phyloP scores from a whole-genome alignment of 2,329 filamentous ascomycete species.

The Graphiopsis chlorocephala region DNA sequence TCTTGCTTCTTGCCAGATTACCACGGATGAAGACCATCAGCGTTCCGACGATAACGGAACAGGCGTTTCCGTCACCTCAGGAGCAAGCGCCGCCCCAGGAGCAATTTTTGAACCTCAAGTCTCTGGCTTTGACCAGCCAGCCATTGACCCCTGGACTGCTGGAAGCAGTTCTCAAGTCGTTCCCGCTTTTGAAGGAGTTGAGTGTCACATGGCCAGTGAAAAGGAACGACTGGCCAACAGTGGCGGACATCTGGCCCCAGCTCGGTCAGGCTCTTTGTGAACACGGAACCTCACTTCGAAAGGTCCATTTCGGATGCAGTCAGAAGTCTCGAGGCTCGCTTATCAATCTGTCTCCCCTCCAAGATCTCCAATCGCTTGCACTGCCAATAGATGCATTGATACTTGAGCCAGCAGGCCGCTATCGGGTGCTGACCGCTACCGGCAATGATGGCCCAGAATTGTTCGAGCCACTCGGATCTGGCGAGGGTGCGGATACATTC shows the following conservation, averaged over 20 bases:
- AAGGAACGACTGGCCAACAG: neutral
- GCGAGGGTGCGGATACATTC: neutral
- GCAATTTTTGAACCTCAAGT: neutral
- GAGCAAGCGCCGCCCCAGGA: neutral
- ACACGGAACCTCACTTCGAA: neutral
- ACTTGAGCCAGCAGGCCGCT: neutral
- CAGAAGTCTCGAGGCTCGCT: neutral
- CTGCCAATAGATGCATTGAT: neutral
- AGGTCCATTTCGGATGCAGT: neutral
- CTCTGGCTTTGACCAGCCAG: neutral
- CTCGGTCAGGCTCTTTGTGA: neutral
- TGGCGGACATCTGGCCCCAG: neutral
- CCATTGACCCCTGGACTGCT: neutral
- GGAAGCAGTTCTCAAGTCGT: neutral
- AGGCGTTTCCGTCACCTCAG: neutral
- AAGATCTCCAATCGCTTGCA: neutral
- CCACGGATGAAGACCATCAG: neutral
- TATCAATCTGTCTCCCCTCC: neutral
- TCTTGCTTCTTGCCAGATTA: neutral
- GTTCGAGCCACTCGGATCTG: neutral
- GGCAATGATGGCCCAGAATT: neutral
- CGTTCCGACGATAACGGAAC: neutral
- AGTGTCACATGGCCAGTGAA: neutral
- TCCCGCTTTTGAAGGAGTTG: neutral
- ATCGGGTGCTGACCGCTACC: neutral